Percentiles rank a stretch among this genome's conserved stretches.
Conservation (phyloP, 106 monocot species). For the Cymbidium sinense region DNA sequence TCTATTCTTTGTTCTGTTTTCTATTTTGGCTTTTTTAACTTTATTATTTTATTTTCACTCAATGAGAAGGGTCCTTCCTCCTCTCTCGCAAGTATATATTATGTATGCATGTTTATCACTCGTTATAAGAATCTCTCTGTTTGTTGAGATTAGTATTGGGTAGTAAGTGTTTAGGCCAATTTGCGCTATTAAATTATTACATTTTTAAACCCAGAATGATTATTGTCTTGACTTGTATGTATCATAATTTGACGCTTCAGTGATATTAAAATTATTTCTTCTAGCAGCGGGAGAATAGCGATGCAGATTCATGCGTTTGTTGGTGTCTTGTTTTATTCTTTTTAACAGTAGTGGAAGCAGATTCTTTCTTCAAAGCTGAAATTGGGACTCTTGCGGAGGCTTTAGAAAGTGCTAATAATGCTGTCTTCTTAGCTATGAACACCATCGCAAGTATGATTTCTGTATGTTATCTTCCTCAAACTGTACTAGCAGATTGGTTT, state of each 20-base stretch:
- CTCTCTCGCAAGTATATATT: too few species aligned
- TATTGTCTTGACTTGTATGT: background rate
- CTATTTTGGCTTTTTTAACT: too few species aligned
- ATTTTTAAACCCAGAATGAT: background rate
- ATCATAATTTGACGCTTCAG: background rate
- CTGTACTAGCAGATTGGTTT: background rate
- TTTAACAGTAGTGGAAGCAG: constrained; percentile 66
- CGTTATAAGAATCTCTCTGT: too few species aligned
- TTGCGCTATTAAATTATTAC: background rate
- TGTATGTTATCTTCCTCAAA: constrained; percentile 38
- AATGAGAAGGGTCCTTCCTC: too few species aligned
- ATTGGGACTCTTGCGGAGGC: constrained; percentile 79
- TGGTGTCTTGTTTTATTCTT: background rate
- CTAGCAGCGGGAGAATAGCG: background rate
- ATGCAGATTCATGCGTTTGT: background rate
- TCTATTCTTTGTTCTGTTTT: too few species aligned
- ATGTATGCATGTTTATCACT: too few species aligned
- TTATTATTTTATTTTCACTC: too few species aligned
- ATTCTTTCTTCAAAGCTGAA: constrained; percentile 75
- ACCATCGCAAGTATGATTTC: constrained; percentile 50
- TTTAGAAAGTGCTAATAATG: constrained; percentile 81
- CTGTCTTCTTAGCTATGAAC: constrained; percentile 62
- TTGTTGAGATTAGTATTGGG: background rate
- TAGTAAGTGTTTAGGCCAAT: background rate
- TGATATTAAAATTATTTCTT: background rate